Conservation (phyloP, 1,284 basidiomycete genomes). For the Ganoderma leucocontextum region DNA sequence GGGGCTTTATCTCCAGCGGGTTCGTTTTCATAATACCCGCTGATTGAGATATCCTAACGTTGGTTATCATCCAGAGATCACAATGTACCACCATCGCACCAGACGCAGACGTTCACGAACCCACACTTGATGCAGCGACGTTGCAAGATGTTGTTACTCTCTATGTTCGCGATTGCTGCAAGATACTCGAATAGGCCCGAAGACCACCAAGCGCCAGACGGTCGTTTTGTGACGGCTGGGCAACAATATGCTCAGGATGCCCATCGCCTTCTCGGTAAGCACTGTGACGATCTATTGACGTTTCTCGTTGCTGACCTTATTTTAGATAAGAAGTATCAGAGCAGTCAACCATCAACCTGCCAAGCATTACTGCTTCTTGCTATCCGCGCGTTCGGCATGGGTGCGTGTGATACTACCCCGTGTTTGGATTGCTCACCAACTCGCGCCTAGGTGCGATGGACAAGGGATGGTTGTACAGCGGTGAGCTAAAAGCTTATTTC, state of each 20-base stretch:
- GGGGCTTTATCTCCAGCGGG: conserved; percentile 10
- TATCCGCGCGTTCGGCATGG: conserved; percentile 85
- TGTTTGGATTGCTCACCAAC: conserved; percentile 7
- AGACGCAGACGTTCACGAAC: conserved; percentile 39
- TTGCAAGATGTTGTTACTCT: conserved; percentile 75
- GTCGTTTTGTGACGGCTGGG: conserved; percentile 74
- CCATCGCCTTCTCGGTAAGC: conserved; percentile 70
- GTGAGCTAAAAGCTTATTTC: conserved; percentile 46
- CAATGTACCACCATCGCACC: not conserved
- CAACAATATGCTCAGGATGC: conserved; percentile 74
- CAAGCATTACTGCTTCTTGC: conserved; percentile 83
- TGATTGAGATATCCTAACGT: not conserved
- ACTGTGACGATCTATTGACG: not conserved
- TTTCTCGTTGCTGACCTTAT: not conserved
- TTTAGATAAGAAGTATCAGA: conserved; percentile 71
- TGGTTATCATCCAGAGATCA: not conserved
- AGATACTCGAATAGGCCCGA: conserved; percentile 63
- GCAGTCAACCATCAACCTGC: conserved; percentile 72
- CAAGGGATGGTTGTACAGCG: conserved; percentile 83
- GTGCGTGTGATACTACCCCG: conserved; percentile 41
- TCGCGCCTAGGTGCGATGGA: conserved; percentile 66
- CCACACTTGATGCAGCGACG: conserved; percentile 61
- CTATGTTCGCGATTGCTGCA: conserved; percentile 82
- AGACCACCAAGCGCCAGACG: conserved; percentile 50
- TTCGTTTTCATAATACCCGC: conserved; percentile 3